Evolutionary conservation across 2,329 filamentous ascomycete species (phyloP), one percentile per base, ranked within the genome.

Genomic region (Aureobasidium sp.): DNA sequence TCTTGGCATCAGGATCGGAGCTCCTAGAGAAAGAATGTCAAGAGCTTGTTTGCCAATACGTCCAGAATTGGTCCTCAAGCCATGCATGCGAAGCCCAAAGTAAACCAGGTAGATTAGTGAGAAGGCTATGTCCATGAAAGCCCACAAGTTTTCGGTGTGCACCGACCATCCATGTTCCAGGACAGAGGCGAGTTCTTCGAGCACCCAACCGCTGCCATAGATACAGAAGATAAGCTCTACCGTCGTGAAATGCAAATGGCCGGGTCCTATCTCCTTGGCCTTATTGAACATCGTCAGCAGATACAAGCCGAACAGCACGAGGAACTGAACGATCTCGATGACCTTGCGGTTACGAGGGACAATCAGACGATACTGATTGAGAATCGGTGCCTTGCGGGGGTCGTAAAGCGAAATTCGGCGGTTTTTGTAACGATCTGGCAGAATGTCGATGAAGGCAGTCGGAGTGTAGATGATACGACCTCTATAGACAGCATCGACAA

Each of bases 61-160:
- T n/a, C 64, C 65, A 3, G 78, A 67, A 9, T 80, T 75, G 1
- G 75, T 78, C 11, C 78, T 75, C 73, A 84, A 82, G 36, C 86
- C 86, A 67, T 87, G 82, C 14, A 90, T 74, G 5, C 90, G 86
- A 36, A 92, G 72, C 32, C 82, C 72, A 7, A 91, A 77, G 71
- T 93, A 94, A 16, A 80, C 74, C 67, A 81, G 77, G 70, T 89
- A 94, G 36, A 94, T 86, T 45, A 80, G 68, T n/a, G 85, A 82
- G 68, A 93, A 95, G 5, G 84, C 85, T 50, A 93, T 85, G 71
- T 94, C 90, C 16, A 95, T 81, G 68, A 95, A 94, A 0, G 89
- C 91, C 90, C 90, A 95, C 3, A 95, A 77, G 67, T 94, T 93
- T 71, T 95, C 89, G 0, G 90, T 91, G 69, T 94, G 92, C 1